A percentile compares a stretch with the other conserved stretches of the same genome.
Evolutionary conservation across 768 basidiomycete genomes (phyloP).

Genomic region (Saitozyma sp.): DNA sequence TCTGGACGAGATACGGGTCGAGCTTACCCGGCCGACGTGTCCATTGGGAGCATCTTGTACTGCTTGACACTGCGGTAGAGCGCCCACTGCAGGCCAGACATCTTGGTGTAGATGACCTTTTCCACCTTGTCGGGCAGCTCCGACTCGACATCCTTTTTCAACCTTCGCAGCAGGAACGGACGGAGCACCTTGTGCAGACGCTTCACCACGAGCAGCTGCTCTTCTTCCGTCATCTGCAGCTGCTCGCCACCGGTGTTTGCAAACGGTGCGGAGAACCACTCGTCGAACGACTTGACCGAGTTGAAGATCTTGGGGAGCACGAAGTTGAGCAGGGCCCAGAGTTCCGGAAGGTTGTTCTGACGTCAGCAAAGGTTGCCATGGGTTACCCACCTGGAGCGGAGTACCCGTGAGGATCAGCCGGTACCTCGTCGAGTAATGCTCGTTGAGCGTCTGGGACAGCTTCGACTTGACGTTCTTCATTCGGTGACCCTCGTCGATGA

Average conservation of each 20-base stretch:
- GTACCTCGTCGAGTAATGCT: conserved; percentile 87
- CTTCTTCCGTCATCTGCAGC: conserved; percentile 99
- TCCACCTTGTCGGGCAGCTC: conserved; percentile 96
- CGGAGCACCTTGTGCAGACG: conserved; percentile 93
- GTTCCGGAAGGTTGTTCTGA: conserved; percentile 53
- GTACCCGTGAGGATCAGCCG: conserved; percentile 94
- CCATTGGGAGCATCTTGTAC: conserved; percentile 82
- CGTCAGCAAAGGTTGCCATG: neutral
- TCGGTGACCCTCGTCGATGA: conserved; percentile 96
- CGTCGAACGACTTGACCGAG: conserved; percentile 98
- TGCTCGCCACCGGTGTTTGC: conserved; percentile 95
- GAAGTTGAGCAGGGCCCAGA: conserved; percentile 57
- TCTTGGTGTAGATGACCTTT: conserved; percentile 93
- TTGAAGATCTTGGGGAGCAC: conserved; percentile 90
- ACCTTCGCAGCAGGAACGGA: conserved; percentile 83
- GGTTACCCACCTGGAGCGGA: conserved; percentile 65
- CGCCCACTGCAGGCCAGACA: conserved; percentile 88
- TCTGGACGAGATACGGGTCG: neutral
- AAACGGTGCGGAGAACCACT: conserved; percentile 99
- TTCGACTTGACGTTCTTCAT: conserved; percentile 96
- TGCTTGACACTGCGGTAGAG: conserved; percentile 98
- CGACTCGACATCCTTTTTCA: conserved; percentile 96
- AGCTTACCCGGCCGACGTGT: conserved; percentile 57
- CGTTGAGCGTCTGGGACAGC: conserved; percentile 82
- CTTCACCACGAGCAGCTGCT: conserved; percentile 92